These are phyloP conservation scores for Casuarina equisetifolia DNA, from an alignment of 306 rosid species.

Conservation along the genomic window DNA sequence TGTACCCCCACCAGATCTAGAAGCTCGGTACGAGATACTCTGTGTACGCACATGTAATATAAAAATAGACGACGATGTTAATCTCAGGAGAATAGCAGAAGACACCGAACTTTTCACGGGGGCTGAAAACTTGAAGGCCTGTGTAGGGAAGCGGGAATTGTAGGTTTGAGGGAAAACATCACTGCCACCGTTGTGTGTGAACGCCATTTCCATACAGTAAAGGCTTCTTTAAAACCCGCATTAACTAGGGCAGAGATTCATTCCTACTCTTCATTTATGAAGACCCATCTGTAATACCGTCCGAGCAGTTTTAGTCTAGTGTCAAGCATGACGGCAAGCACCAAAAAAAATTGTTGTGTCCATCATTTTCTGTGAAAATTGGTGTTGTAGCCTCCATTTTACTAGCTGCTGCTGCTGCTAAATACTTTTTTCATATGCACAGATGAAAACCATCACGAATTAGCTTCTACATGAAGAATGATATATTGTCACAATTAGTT, in stretches of 20 bases:
- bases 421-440: constrained; percentile 31
- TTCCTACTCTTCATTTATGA: constrained; percentile 56
- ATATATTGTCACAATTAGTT: background rate
- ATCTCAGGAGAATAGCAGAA: constrained; percentile 67
- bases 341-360: constrained; percentile 9
- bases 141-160: constrained; percentile 84
- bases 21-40: constrained; percentile 78
- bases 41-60: constrained; percentile 67
- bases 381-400: constrained; percentile 36
- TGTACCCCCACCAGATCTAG: constrained; percentile 89
- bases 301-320: constrained; percentile 11
- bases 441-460: constrained; percentile 28
- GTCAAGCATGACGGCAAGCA: background rate
- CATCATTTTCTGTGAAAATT: constrained; percentile 35
- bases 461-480: constrained; percentile 34
- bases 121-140: constrained; percentile 81
- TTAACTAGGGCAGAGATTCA: constrained; percentile 52
- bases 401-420: constrained; percentile 43
- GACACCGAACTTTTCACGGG: constrained; percentile 86
- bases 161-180: constrained; percentile 80
- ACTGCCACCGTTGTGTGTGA: constrained; percentile 52
- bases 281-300: constrained; percentile 35
- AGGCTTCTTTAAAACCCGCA: constrained; percentile 63
- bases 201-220: constrained; percentile 66
- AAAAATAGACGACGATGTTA: constrained; percentile 54